These are phyloP conservation scores for Tricholoma hemisulphureum DNA, from an alignment of 768 basidiomycete species.

Conservation along the genomic window DNA sequence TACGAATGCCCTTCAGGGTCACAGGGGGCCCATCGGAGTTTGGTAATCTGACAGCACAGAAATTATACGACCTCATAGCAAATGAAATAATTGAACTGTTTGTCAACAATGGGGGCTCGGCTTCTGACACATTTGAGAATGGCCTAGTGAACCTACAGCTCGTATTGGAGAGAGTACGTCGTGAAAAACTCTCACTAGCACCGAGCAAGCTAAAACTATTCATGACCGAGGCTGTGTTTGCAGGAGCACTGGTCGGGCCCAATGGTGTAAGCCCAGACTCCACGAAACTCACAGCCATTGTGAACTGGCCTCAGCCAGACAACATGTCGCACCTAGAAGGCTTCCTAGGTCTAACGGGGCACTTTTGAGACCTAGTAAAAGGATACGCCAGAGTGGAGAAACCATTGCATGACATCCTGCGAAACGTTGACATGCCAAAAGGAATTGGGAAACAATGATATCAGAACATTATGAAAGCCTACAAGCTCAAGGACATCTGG, in stretches of 20 bases:
- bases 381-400: too few species aligned
- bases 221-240: constrained; percentile 30
- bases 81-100: constrained; percentile 31
- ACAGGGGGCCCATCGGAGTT: constrained; percentile 37
- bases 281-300: too few species aligned
- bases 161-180: constrained; percentile 26
- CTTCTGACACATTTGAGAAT: constrained; percentile 31
- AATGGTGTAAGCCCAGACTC: constrained; percentile 24
- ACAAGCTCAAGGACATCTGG: too few species aligned
- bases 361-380: too few species aligned
- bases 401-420: too few species aligned
- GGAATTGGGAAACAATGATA: background rate
- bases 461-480: too few species aligned
- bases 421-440: too few species aligned
- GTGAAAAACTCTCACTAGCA: constrained; percentile 32
- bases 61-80: constrained; percentile 24
- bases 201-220: constrained; percentile 33
- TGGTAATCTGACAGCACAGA: constrained; percentile 25
- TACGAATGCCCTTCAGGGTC: constrained; percentile 38
- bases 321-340: too few species aligned
- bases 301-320: too few species aligned
- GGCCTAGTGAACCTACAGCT: constrained; percentile 19
- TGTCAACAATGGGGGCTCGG: constrained; percentile 38
- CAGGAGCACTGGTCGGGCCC: too few species aligned
- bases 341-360: too few species aligned